Evolutionary conservation across 192 early-diverging fungal species (phyloP).

Genomic region (Backusella tuberculispora): DNA sequence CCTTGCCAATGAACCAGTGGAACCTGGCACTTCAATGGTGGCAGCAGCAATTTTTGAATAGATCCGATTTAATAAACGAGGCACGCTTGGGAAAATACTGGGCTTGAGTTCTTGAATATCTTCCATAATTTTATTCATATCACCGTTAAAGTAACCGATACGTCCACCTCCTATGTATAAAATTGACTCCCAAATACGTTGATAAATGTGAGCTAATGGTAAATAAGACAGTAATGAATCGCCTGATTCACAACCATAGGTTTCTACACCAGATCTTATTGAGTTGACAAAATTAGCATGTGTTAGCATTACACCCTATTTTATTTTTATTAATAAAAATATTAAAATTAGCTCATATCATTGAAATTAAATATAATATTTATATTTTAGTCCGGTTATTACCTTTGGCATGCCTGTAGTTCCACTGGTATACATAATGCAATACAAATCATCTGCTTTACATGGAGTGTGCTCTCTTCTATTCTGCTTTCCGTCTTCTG

Average conservation of each 20-base stretch:
- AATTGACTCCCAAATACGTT: conserved; percentile 61
- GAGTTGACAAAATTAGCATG: conserved; percentile 67
- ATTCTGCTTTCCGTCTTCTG: conserved; percentile 28
- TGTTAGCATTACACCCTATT: conserved; percentile 63
- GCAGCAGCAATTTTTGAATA: conserved; percentile 60
- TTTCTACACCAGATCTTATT: conserved; percentile 4
- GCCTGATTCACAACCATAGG: conserved; percentile 35
- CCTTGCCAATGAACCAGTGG: conserved; percentile 56
- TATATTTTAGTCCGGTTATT: too few species aligned
- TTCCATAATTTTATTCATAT: conserved; percentile 74
- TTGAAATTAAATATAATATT: neutral
- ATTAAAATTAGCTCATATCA: neutral
- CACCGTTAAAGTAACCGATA: conserved; percentile 73
- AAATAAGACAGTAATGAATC: conserved; percentile 64
- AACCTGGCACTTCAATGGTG: conserved; percentile 64
- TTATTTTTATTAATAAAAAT: neutral
- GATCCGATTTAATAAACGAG: conserved; percentile 89
- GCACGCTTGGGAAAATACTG: conserved; percentile 87
- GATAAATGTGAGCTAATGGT: conserved; percentile 90
- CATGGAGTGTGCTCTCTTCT: conserved; percentile 55
- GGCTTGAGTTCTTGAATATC: conserved; percentile 81
- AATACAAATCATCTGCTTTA: conserved; percentile 62
- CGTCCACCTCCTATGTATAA: conserved; percentile 63
- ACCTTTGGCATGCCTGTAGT: conserved; percentile 81
- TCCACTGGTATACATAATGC: conserved; percentile 80